Conservation (phyloP, 106 monocot species). For the Dendrobium catenatum region DNA sequence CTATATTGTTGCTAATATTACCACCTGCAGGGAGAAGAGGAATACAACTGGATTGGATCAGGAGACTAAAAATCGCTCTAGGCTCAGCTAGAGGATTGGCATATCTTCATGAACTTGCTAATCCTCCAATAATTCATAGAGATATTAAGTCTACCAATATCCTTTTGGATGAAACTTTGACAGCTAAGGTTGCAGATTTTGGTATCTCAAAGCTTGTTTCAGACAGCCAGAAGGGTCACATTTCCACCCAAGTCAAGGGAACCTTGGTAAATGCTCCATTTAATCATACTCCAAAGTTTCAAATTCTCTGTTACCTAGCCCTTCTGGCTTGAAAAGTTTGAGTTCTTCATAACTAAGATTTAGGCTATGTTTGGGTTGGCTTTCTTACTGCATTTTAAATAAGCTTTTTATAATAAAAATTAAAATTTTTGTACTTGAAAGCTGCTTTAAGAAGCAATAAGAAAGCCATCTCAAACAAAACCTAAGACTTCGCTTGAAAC, state of each 20-base stretch:
- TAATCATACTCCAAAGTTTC: not conserved
- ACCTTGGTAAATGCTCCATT: conserved; percentile 35
- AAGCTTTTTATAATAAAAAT: too few relatives aligned
- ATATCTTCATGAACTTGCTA: conserved; percentile 71
- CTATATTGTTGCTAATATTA: not conserved
- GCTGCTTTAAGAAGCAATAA: too few relatives aligned
- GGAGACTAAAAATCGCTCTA: conserved; percentile 41
- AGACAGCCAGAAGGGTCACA: conserved; percentile 47
- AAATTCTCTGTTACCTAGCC: not conserved
- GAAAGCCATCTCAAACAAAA: too few relatives aligned
- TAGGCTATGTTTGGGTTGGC: not conserved
- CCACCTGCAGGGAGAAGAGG: conserved; percentile 34
- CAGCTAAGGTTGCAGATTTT: conserved; percentile 68
- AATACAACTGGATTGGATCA: conserved; percentile 47
- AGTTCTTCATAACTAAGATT: conserved; percentile 1
- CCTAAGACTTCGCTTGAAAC: too few relatives aligned
- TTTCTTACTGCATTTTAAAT: too few relatives aligned
- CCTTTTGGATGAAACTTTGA: conserved; percentile 49
- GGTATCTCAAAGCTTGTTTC: conserved; percentile 56
- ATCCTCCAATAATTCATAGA: conserved; percentile 74
- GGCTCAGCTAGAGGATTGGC: conserved; percentile 61
- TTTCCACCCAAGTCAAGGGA: conserved; percentile 78
- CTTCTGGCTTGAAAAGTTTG: not conserved
- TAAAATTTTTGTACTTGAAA: too few relatives aligned
- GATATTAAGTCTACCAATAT: conserved; percentile 70